Base-by-base conservation (phyloP, 495 filamentous ascomycete genomes). In the Penicillium simplicissimum region DNA sequence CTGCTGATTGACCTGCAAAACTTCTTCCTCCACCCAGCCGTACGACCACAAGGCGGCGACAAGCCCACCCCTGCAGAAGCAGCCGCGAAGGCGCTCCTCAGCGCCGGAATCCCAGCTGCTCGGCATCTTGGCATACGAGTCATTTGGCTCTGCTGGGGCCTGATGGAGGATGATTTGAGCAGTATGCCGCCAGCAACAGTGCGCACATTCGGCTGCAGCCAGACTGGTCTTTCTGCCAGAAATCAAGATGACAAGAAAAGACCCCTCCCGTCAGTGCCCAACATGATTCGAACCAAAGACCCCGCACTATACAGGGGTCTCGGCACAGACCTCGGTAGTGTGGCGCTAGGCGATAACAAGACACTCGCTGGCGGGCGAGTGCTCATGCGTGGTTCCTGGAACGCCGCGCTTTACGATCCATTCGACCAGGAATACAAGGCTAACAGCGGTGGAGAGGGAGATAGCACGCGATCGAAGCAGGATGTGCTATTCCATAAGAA, bases 1-100 rank as follows among this genome's bases (percentile, higher is more conserved):
- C 70, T 86, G 1, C 78, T 87, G 23, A 79, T 86, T 36, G 85
- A 87, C 69, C 84, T 87, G 78, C 83, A 87, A 65, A 87, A 87
- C 70, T 87, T 82, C 74, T 87, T 87, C 64, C 72, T 87, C 19
- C 77, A 68, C n/a, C 58, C 71, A 10, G 62, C 69, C 8, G 68
- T 81, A 34, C 64, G 67, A 8, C 62, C 61, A 19, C 67, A 68
- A 33, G 56, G 59, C 14, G 73, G 74, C 13, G 65, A 74, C 21
- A 56, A 57, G 15, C 60, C 54, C 9, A 74, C 79, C 7, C 53
- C 61, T 13, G 62, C 64, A 10, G 57, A 71, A 31, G 63, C 15
- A 49, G 58, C 58, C 31, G 38, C 52, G 25, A n/a, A 49, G 14
- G 52, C 58, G 52, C 51, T 81, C 2, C 49, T 78, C 7, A 17